phyloP scores from a whole-genome alignment of 176 grass and related monocot genomes.

The Carex littledalei region DNA sequence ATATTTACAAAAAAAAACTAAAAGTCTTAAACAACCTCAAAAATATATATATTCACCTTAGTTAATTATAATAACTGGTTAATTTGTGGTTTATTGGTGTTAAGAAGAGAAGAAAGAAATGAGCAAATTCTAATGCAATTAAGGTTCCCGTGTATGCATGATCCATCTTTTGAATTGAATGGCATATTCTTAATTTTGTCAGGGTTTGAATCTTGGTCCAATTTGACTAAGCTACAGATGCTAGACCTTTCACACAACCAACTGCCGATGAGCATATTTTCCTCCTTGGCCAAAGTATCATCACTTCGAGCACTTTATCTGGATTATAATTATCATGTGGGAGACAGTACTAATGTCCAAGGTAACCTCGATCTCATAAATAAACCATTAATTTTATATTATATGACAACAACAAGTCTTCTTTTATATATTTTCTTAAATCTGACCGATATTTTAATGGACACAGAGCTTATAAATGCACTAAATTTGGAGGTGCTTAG shows the following conservation, averaged over 20 bases:
- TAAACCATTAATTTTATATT: too few relatives aligned
- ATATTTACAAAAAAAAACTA: too few relatives aligned
- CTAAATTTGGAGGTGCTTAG: background rate
- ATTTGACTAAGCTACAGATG: background rate
- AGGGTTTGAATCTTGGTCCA: background rate
- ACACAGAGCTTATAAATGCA: background rate
- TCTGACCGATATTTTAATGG: background rate
- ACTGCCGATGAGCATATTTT: background rate
- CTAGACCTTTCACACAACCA: background rate
- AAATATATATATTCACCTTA: too few relatives aligned
- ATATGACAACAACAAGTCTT: too few relatives aligned
- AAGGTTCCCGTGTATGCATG: too few relatives aligned
- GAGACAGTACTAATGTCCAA: background rate
- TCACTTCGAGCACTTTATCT: background rate
- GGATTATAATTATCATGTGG: fast-evolving
- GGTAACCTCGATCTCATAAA: background rate
- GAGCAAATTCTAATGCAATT: too few relatives aligned
- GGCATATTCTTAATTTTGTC: background rate
- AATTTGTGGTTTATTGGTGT: too few relatives aligned
- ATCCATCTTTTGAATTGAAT: too few relatives aligned
- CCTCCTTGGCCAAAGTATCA: background rate
- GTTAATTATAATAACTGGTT: too few relatives aligned
- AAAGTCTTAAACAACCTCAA: too few relatives aligned
- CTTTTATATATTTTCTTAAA: background rate
- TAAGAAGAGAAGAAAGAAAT: too few relatives aligned